Evolutionary conservation across 2,329 filamentous ascomycete species (phyloP), one percentile per base, ranked within the genome.

Genomic region (Colletotrichum simmondsii): DNA sequence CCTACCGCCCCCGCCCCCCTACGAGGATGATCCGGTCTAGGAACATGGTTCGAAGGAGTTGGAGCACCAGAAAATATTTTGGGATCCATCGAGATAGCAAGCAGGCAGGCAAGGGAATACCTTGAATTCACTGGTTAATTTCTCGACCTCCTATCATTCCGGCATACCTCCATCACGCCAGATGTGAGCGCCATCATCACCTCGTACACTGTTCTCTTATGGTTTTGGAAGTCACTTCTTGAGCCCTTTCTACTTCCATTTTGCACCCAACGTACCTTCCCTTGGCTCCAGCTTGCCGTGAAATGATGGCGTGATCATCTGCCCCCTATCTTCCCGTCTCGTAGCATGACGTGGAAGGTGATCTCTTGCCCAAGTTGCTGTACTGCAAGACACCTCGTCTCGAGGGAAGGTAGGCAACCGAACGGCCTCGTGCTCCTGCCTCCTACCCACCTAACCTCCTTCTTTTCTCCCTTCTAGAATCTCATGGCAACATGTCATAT

Each of bases 21-120:
- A 84, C 70, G 81, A 80, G 69, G 82, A 84, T 59, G 78, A 82
- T 56, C 81, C 82, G 61, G 78, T 84, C 68, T 80, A 75, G 73
- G 58, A 14, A 16, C 19, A 46, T 49, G 42, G 19, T 1, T 46
- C 11, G 19, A 11, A 12, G 5, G 19, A 7, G 19, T 24, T 6
- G 14, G n/a, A 22, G 32, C 2, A 4, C 19, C 14, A 35, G 12
- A n/a, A 14, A 8, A 56, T 22, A 22, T 28, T 2, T 28, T 26
- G 11, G 4, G 14, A 49, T 37, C 60, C 35, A 35, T 12, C 28
- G 32, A 26, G n/a, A 22, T 28, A 37, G 19, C 7, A 52, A 6
- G 7, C 42, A 42, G 5, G 16, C 8, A n/a, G 19, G 19, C 19
- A 30, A 37, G n/a, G 14, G 30, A 35, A 16, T 2, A 28, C 11